Evolutionary conservation across 2,329 filamentous ascomycete genomes (phyloP).

Genomic region (Phialophora verrucosa): DNA sequence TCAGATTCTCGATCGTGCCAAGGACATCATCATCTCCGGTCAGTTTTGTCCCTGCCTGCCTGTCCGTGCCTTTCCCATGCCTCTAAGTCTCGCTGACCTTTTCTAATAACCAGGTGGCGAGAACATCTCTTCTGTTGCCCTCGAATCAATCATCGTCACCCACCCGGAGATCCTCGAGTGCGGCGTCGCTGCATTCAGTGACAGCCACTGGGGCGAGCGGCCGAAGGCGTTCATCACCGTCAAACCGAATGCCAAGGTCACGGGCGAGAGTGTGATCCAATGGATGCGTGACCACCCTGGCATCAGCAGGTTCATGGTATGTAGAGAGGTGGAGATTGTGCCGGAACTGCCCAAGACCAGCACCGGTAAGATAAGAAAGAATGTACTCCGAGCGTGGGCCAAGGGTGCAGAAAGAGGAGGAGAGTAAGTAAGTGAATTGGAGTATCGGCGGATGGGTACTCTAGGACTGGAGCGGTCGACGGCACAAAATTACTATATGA

Average conservation of each 20-base stretch:
- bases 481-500: neutral
- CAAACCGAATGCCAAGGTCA: constrained; percentile 67
- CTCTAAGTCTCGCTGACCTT: constrained; percentile 7
- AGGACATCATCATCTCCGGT: constrained; percentile 98
- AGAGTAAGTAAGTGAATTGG: constrained; percentile 25
- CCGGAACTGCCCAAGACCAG: constrained; percentile 91
- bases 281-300: constrained; percentile 83
- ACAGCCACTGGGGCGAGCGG: constrained; percentile 93
- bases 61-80: neutral
- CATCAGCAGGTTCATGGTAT: constrained; percentile 91
- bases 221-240: constrained; percentile 92
- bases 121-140: constrained; percentile 92
- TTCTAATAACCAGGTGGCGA: constrained; percentile 71
- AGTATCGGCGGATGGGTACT: neutral
- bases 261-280: constrained; percentile 72
- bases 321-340: constrained; percentile 76
- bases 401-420: constrained; percentile 56
- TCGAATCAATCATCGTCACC: constrained; percentile 86
- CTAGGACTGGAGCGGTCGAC: neutral
- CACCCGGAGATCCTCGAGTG: constrained; percentile 91
- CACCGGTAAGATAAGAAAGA: constrained; percentile 97
- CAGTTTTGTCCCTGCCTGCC: constrained; percentile 42
- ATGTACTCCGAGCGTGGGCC: constrained; percentile 85
- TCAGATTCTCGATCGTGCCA: constrained; percentile 90
- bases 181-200: constrained; percentile 84